phyloP scores from a whole-genome alignment of 2,329 filamentous ascomycete genomes.

The Talaromyces sp. region DNA sequence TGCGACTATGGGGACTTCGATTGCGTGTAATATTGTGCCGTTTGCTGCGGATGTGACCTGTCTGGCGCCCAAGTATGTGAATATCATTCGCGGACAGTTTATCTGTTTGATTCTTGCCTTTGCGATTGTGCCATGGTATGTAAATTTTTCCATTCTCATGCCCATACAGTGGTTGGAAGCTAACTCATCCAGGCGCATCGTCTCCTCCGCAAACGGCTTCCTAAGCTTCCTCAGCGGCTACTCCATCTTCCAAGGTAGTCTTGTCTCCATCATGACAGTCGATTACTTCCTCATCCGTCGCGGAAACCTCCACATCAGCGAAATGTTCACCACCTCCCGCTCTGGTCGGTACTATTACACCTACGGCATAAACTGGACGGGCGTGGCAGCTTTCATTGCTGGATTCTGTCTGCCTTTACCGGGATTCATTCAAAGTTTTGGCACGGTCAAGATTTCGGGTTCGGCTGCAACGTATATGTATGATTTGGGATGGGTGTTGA shows the following conservation, averaged over 20 bases:
- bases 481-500: constrained; percentile 22
- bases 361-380: constrained; percentile 27
- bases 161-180: not conserved
- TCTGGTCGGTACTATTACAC: constrained; percentile 31
- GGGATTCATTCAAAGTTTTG: constrained; percentile 20
- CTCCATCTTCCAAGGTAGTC: constrained; percentile 21
- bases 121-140: constrained; percentile 30
- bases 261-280: constrained; percentile 28
- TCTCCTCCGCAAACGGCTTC: constrained; percentile 21
- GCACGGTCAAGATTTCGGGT: constrained; percentile 11
- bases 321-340: constrained; percentile 26
- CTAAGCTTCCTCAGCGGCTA: constrained; percentile 22
- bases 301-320: constrained; percentile 31
- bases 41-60: constrained; percentile 33
- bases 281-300: constrained; percentile 32
- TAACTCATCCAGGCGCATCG: constrained; percentile 18
- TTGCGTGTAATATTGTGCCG: constrained; percentile 29
- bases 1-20: constrained; percentile 20
- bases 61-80: constrained; percentile 29
- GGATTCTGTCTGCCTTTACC: constrained; percentile 21
- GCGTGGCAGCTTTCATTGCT: constrained; percentile 21
- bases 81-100: constrained; percentile 30
- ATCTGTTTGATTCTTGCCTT: constrained; percentile 29
- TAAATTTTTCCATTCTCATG: constrained; percentile 2
- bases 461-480: constrained; percentile 20